Evolutionary conservation across 2,329 filamentous ascomycete species (phyloP).

Genomic region (Sporothrix protearum): DNA sequence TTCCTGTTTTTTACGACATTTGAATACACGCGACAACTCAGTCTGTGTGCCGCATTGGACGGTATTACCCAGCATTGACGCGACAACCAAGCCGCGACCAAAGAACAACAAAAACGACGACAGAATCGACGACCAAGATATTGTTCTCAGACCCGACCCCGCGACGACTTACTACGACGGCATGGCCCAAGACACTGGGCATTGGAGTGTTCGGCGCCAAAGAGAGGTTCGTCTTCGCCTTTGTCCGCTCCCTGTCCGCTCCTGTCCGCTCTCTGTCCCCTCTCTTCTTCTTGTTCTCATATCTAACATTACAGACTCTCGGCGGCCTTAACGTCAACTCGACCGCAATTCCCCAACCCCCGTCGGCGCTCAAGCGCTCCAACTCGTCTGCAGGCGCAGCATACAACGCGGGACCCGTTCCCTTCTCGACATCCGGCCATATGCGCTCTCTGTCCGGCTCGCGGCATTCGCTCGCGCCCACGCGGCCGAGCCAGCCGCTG

Average conservation of each 20-base stretch:
- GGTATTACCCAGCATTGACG: neutral
- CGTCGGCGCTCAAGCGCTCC: constrained; percentile 90
- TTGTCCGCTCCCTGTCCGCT: constrained; percentile 21
- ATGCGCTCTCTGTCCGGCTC: constrained; percentile 77
- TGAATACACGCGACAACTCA: neutral
- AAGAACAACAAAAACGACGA: neutral
- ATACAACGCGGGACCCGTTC: constrained; percentile 46
- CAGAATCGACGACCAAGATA: neutral
- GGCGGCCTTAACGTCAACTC: constrained; percentile 76
- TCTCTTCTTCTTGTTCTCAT: neutral
- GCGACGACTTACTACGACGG: constrained; percentile 30
- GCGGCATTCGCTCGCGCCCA: constrained; percentile 79
- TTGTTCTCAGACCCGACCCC: neutral
- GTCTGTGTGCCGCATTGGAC: neutral
- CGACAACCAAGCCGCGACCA: neutral
- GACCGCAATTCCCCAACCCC: constrained; percentile 77
- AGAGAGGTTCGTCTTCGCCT: constrained; percentile 65
- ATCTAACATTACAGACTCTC: constrained; percentile 61
- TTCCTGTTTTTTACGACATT: neutral
- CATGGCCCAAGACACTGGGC: constrained; percentile 83
- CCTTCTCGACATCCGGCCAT: constrained; percentile 64
- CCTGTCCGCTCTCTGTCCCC: constrained; percentile 21
- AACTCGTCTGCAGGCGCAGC: constrained; percentile 69
- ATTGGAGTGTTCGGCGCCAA: constrained; percentile 88
- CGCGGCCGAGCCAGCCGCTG: constrained; percentile 78